Conservation (phyloP, 768 basidiomycete genomes). For the Psilocybe cyanescens region DNA sequence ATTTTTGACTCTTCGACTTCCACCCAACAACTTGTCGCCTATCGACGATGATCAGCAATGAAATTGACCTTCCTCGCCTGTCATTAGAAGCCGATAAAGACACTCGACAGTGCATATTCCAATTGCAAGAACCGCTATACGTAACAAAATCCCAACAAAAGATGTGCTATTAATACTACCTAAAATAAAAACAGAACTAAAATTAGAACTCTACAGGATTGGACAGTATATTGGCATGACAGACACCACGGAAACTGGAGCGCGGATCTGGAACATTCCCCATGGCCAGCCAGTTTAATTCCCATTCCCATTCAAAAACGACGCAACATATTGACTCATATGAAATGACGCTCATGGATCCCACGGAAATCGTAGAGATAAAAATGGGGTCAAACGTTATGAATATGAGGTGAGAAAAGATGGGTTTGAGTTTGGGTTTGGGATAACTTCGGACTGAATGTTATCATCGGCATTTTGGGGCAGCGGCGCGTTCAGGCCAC, state of each 20-base stretch:
- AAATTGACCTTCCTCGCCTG: background rate
- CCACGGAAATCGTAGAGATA: background rate
- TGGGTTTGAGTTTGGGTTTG: background rate
- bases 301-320: background rate
- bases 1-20: background rate
- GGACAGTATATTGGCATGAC: background rate
- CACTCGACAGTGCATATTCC: background rate
- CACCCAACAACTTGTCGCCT: background rate
- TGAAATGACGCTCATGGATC: background rate
- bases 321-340: background rate
- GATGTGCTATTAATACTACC: background rate
- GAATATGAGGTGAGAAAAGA: background rate
- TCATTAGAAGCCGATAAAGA: background rate
- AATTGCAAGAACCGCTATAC: background rate
- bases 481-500: background rate
- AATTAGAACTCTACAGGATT: background rate
- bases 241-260: background rate
- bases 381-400: background rate
- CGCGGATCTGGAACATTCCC: background rate
- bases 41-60: background rate
- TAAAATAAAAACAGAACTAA: background rate
- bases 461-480: background rate
- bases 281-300: background rate
- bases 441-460: background rate
- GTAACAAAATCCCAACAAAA: background rate